These are phyloP conservation scores for Quercus engelmannii DNA, from an alignment of 306 rosid species.

Conservation along the genomic window DNA sequence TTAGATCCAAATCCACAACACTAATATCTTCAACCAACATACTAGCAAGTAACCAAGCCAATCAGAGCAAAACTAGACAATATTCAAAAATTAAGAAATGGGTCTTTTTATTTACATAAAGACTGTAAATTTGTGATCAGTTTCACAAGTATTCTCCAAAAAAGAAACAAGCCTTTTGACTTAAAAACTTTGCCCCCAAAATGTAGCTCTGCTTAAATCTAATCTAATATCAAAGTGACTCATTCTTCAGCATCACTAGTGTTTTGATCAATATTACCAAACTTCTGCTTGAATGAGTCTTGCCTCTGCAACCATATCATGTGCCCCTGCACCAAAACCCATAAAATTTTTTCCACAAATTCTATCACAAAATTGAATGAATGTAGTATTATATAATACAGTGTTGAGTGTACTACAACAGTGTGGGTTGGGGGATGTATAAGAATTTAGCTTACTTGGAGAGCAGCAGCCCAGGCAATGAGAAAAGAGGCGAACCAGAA, in stretches of 20 bases:
- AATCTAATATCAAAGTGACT: neutral
- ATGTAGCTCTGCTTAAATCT: neutral
- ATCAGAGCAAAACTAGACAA: neutral
- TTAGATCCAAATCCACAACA: neutral
- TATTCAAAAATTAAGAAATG: neutral
- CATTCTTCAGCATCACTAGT: neutral
- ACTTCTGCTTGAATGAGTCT: slow-evolving; percentile 73
- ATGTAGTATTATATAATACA: too few relatives aligned
- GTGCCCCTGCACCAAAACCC: slow-evolving; percentile 50
- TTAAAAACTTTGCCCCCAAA: neutral
- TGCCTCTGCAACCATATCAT: slow-evolving; percentile 83
- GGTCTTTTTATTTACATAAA: neutral
- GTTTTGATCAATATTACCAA: slow-evolving; percentile 29
- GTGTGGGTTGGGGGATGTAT: neutral
- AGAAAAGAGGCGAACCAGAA: slow-evolving; percentile 75
- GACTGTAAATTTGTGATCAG: neutral
- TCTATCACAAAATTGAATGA: neutral
- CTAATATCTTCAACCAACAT: neutral
- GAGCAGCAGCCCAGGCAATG: slow-evolving; percentile 74
- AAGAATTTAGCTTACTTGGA: slow-evolving; percentile 41
- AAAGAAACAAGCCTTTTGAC: neutral
- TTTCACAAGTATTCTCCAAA: neutral
- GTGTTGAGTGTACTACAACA: neutral
- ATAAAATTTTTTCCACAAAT: neutral
- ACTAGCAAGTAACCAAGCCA: neutral